Evolutionary conservation across 108 stramenopile genomes (phyloP).

Genomic region (Cyclotella sp.): DNA sequence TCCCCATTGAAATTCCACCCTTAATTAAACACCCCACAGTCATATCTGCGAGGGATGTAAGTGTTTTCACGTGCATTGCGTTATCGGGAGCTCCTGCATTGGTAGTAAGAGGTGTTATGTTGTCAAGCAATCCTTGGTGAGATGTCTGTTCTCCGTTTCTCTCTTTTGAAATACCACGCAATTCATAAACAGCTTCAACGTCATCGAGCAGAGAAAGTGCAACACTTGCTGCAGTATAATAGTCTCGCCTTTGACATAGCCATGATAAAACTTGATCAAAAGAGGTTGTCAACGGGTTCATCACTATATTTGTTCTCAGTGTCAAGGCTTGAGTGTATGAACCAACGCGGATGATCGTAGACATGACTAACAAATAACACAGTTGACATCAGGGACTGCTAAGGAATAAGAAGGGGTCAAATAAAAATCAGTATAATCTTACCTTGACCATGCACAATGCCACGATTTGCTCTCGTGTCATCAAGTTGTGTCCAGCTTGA

Average conservation of each 20-base stretch:
- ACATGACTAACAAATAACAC: conserved; percentile 21
- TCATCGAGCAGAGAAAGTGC: conserved; percentile 75
- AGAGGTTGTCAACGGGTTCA: conserved; percentile 65
- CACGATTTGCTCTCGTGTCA: conserved; percentile 51
- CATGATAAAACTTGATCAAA: conserved; percentile 80
- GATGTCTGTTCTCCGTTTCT: conserved; percentile 51
- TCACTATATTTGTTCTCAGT: conserved; percentile 58
- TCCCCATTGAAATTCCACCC: conserved; percentile 70
- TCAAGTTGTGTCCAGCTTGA: conserved; percentile 78
- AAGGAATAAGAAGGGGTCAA: not conserved
- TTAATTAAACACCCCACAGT: conserved; percentile 79
- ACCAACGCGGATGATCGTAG: conserved; percentile 21
- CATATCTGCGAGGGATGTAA: conserved; percentile 79
- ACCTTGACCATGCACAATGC: conserved; percentile 60
- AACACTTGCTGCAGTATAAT: conserved; percentile 79
- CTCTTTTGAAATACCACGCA: conserved; percentile 57
- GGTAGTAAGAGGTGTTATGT: conserved; percentile 57
- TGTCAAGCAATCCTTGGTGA: conserved; percentile 75
- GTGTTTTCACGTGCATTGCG: conserved; percentile 12
- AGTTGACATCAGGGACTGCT: not conserved
- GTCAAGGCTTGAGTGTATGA: conserved; percentile 40
- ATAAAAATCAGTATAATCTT: conserved; percentile 9
- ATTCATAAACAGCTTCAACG: conserved; percentile 61
- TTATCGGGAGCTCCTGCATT: conserved; percentile 13
- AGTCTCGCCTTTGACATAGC: conserved; percentile 72